Evolutionary conservation across 108 stramenopile species (phyloP).

Genomic region (Discostella pseudostelligera): DNA sequence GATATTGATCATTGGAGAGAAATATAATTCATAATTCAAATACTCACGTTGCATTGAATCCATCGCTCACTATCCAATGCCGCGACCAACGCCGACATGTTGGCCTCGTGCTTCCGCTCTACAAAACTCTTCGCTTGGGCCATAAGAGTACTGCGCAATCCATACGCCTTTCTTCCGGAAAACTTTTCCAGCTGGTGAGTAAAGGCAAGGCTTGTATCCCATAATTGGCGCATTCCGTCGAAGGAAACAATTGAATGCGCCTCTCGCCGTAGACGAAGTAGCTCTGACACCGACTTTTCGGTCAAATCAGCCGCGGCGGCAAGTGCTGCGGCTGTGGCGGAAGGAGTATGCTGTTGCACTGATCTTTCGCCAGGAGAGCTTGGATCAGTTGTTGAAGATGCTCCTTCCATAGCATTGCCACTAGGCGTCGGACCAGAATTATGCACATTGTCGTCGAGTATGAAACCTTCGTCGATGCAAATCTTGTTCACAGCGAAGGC

Average conservation of each 20-base stretch:
- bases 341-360: slow-evolving; percentile 27
- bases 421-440: slow-evolving; percentile 1
- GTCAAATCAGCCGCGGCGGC: slow-evolving; percentile 73
- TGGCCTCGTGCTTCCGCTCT: slow-evolving; percentile 88
- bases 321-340: slow-evolving; percentile 65
- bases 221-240: slow-evolving; percentile 83
- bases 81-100: slow-evolving; percentile 83
- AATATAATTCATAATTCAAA: not conserved
- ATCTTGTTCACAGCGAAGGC: slow-evolving; percentile 65
- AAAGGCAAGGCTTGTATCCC: slow-evolving; percentile 81
- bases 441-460: slow-evolving; percentile 33
- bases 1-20: not conserved
- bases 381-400: slow-evolving; percentile 1
- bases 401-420: slow-evolving; percentile 10
- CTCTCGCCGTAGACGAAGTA: slow-evolving; percentile 83
- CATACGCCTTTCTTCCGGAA: slow-evolving; percentile 72
- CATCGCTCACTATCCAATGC: slow-evolving; percentile 94
- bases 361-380: not conserved
- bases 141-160: slow-evolving; percentile 85
- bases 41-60: slow-evolving; percentile 86
- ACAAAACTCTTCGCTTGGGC: slow-evolving; percentile 91
- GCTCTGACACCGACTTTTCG: slow-evolving; percentile 78
- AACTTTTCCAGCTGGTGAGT: slow-evolving; percentile 71
- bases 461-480: slow-evolving; percentile 53
- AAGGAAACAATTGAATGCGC: slow-evolving; percentile 75